These are phyloP conservation scores for Musa beccarii DNA, from an alignment of 176 grass and related monocot genomes.

Conservation along the genomic window DNA sequence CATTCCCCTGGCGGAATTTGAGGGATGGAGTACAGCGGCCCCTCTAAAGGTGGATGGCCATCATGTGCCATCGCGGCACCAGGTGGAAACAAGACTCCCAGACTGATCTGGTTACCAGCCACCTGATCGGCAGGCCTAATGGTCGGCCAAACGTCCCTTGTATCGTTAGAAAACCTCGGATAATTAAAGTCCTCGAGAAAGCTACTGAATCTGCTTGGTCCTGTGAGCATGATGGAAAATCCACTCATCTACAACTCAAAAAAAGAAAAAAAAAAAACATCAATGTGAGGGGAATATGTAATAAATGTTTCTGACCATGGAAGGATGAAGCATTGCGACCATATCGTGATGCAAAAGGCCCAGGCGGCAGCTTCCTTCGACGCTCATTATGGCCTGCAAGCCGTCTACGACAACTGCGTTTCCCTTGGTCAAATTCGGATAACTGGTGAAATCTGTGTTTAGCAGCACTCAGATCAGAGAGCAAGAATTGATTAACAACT, in stretches of 20 bases:
- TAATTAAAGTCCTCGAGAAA: constrained; percentile 75
- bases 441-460: constrained; percentile 70
- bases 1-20: constrained; percentile 49
- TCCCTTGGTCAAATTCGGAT: constrained; percentile 73
- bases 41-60: constrained; percentile 30
- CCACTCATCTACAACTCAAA: neutral
- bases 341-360: constrained; percentile 54
- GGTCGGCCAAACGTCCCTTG: constrained; percentile 44
- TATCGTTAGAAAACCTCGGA: constrained; percentile 51
- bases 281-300: constrained; percentile 2
- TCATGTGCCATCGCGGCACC: constrained; percentile 27
- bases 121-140: constrained; percentile 33
- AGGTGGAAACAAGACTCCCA: constrained; percentile 28
- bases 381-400: constrained; percentile 87
- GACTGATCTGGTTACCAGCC: constrained; percentile 43
- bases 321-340: constrained; percentile 43
- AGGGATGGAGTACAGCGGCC: constrained; percentile 28
- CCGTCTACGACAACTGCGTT: constrained; percentile 88
- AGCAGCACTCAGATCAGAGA: neutral
- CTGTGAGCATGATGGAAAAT: constrained; percentile 28
- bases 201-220: constrained; percentile 60
- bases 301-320: constrained; percentile 24
- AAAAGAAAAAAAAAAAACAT: neutral
- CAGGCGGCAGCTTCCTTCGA: constrained; percentile 57
- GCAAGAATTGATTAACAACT: no score